Conservation (phyloP, 2,329 filamentous ascomycete genomes). For the Diaporthe sp. region DNA sequence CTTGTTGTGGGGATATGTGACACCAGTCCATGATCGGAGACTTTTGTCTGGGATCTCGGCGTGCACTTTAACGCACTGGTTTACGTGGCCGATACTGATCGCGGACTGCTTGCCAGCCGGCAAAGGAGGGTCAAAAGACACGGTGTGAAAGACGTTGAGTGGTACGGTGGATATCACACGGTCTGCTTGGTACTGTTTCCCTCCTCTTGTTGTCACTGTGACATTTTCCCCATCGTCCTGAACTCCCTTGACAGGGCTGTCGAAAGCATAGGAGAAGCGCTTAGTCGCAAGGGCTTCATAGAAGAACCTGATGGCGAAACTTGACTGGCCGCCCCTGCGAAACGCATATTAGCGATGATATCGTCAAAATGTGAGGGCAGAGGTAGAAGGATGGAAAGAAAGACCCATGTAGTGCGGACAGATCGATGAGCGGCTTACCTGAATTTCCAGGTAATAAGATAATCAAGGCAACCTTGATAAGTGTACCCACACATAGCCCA, state of each 20-base stretch:
- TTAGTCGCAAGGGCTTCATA: background rate
- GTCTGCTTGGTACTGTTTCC: background rate
- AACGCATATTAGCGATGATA: background rate
- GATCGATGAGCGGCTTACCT: background rate
- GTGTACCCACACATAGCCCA: slow-evolving; percentile 59
- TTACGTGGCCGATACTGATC: slow-evolving; percentile 36
- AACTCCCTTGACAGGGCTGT: background rate
- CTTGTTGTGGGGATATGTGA: slow-evolving; percentile 57
- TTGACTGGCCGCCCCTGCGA: background rate
- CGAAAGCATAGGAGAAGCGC: background rate
- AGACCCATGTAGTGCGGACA: background rate
- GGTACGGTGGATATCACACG: background rate
- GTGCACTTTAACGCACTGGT: slow-evolving; percentile 15
- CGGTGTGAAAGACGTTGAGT: background rate
- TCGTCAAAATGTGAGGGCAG: no score
- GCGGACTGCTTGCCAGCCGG: slow-evolving; percentile 52
- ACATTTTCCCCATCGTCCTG: background rate
- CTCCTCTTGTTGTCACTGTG: background rate
- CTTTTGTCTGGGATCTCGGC: slow-evolving; percentile 52
- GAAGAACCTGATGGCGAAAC: slow-evolving; percentile 3
- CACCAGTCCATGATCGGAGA: slow-evolving; percentile 59
- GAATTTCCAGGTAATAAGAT: slow-evolving; percentile 48
- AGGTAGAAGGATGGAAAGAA: no score
- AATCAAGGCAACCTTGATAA: slow-evolving; percentile 55
- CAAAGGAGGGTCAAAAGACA: background rate